phyloP scores from a whole-genome alignment of 129 eudicot genomes.

The Solidago caesia region DNA sequence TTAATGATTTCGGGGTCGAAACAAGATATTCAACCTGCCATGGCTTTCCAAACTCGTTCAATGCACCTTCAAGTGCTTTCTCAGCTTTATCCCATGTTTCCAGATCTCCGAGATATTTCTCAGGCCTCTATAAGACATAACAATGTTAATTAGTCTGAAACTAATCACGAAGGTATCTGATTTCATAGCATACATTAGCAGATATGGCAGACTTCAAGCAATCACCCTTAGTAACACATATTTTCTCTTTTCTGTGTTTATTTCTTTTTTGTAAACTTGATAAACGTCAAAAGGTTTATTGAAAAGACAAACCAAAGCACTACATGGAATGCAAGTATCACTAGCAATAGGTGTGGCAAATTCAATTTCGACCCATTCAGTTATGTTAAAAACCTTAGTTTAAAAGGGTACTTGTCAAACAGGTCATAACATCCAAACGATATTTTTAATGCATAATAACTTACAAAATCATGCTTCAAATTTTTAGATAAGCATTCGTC shows the following conservation, averaged over 20 bases:
- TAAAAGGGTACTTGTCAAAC: background rate
- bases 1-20: no score
- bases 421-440: no score
- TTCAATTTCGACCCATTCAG: no score
- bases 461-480: no score
- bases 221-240: no score
- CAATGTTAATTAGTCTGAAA: background rate
- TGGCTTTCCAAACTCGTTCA: conserved; percentile 76
- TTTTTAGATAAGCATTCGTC: no score
- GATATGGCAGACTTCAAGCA: no score
- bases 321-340: background rate
- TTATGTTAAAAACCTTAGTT: background rate
- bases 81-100: conserved; percentile 94
- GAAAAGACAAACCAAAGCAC: background rate
- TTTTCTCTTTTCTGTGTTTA: no score
- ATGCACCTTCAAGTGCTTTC: conserved; percentile 78
- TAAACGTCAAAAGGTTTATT: background rate
- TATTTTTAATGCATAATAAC: no score
- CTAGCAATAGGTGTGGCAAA: background rate
- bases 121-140: conserved; percentile 71
- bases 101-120: conserved; percentile 82
- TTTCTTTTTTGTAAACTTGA: background rate
- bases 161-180: no score
- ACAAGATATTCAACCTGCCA: conserved; percentile 64
- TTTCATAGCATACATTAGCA: no score